Evolutionary conservation across 2,329 filamentous ascomycete species (phyloP).

Genomic region (Ophiocordyceps polyrhachis-furcata): DNA sequence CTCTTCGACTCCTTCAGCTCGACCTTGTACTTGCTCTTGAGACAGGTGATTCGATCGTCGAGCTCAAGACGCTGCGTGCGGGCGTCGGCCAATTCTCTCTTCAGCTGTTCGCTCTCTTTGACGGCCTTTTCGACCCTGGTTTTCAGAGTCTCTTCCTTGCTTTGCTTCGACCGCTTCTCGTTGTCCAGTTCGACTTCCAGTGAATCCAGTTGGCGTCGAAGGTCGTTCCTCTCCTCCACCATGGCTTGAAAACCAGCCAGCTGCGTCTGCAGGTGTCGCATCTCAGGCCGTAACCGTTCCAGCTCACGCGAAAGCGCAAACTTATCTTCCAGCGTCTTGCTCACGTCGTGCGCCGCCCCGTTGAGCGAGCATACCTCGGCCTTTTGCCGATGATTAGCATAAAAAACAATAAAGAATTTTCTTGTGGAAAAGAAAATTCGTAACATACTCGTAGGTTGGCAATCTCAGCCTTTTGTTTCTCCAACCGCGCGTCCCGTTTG

Average conservation of each 20-base stretch:
- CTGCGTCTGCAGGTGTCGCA: conserved; percentile 37
- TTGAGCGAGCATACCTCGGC: conserved; percentile 54
- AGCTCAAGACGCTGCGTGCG: conserved; percentile 44
- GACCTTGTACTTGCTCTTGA: conserved; percentile 49
- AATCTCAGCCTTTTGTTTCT: conserved; percentile 29
- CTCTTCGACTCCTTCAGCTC: conserved; percentile 47
- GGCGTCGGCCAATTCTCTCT: conserved; percentile 33
- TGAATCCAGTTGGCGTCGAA: conserved; percentile 61
- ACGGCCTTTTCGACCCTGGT: conserved; percentile 17
- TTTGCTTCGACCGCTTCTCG: conserved; percentile 33
- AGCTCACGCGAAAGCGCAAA: conserved; percentile 32
- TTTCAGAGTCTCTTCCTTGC: conserved; percentile 15
- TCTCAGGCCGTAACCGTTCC: conserved; percentile 31
- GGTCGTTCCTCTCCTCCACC: conserved; percentile 58
- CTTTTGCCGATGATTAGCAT: no score
- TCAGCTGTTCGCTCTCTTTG: conserved; percentile 25
- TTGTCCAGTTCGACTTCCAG: conserved; percentile 69
- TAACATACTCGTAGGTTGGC: conserved; percentile 26
- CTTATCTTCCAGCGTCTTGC: conserved; percentile 46
- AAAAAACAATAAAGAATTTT: no score
- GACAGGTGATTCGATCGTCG: conserved; percentile 50
- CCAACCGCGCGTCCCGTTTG: conserved; percentile 27
- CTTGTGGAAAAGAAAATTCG: no score
- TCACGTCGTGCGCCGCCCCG: conserved; percentile 47
- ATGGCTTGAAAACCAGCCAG: conserved; percentile 43